Base-by-base conservation (phyloP, 2,329 filamentous ascomycete genomes). In the Mariannaea elegans region DNA sequence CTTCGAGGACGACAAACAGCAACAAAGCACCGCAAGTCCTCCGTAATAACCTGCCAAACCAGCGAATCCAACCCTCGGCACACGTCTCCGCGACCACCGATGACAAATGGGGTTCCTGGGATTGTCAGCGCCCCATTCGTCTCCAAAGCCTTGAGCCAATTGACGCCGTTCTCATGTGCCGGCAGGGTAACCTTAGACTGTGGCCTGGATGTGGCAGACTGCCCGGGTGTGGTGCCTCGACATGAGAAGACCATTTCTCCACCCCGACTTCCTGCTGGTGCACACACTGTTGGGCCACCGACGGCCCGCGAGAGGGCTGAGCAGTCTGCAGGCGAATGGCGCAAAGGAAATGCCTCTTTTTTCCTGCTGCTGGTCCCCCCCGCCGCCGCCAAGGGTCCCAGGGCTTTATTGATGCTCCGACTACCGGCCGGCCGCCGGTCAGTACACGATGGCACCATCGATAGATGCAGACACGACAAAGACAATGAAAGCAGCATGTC, bases 191-290 rank as follows among this genome's bases (percentile, higher is more conserved):
- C 27, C 24, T 29, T 18, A 24, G 24, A 16, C 13, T 21, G 39
- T 10, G 23, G 12, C 27, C 27, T 31, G 27, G 12, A 47, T 14
- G 49, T 24, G 38, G 36, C n/a, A 56, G 21, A 29, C n/a, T 29
- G 45, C 57, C 55, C 6, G 32, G 6, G 32, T 10, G 32, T 5
- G 10, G 32, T 36, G 7, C 27, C 27, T 31, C 27, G n/a, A n/a
- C n/a, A n/a, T n/a, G n/a, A 38, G 19, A 16, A 38, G 18, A 9
- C 38, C 16, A 21, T 8, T 24, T 24, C 23, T 52, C 69, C 69
- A 70, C 69, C 69, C 69, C 69, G 69, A 71, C 67, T 71, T 71
- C 69, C 69, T 71, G 65, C 58, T 68, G 63, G 32, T 59, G 53
- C 51, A 46, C 63, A n/a, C 57, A 46, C 56, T 59, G 65, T 65